These are phyloP conservation scores for Notholithocarpus densiflorus DNA, from an alignment of 306 rosid species.

Conservation along the genomic window DNA sequence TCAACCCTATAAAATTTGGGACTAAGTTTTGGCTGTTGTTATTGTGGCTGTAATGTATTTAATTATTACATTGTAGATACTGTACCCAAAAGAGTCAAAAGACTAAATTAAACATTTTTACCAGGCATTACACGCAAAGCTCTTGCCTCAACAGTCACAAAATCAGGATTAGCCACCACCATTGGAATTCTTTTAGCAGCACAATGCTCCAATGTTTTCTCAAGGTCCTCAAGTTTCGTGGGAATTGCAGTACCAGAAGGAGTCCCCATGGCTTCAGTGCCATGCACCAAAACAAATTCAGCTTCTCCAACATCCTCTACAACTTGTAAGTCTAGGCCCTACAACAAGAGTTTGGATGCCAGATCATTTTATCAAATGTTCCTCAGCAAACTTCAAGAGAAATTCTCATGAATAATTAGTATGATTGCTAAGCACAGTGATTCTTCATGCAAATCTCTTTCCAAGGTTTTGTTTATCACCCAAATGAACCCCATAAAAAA, in stretches of 20 bases:
- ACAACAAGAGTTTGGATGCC: conserved; percentile 11
- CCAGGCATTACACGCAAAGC: conserved; percentile 94
- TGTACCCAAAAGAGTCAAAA: neutral
- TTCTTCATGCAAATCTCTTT: neutral
- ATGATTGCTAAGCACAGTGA: neutral
- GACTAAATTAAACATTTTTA: conserved; percentile 31
- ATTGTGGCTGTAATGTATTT: neutral
- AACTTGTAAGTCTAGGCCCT: conserved; percentile 81
- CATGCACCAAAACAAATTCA: conserved; percentile 91
- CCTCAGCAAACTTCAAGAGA: neutral
- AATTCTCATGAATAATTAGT: neutral
- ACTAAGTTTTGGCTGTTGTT: too few relatives aligned
- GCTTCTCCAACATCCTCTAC: conserved; percentile 81
- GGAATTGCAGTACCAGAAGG: conserved; percentile 60
- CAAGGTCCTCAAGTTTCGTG: conserved; percentile 72
- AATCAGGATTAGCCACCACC: conserved; percentile 99
- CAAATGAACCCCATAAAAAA: neutral
- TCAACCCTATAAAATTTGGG: too few relatives aligned
- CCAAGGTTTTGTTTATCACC: neutral
- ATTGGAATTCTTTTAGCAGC: conserved; percentile 80
- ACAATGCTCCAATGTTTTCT: conserved; percentile 67
- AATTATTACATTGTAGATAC: neutral
- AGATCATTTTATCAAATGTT: conserved; percentile 20
- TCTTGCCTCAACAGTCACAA: conserved; percentile 88
- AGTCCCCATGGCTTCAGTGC: conserved; percentile 86